A percentile compares a stretch with the other conserved stretches of the same genome.
phyloP scores from a whole-genome alignment of 352 stramenopile species.

The Pythium insidiosum region DNA sequence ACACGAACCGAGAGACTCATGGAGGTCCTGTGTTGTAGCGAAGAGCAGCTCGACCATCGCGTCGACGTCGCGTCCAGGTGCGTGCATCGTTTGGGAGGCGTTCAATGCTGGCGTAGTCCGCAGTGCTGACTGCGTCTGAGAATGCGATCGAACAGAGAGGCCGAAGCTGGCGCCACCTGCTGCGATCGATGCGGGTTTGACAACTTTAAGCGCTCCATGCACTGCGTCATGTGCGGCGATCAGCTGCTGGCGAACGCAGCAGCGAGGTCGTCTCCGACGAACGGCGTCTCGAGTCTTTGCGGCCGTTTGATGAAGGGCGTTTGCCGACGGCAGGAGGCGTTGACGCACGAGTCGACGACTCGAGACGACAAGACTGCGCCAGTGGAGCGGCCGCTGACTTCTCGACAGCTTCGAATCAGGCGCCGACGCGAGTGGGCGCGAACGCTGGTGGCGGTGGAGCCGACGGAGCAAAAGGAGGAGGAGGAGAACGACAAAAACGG shows the following conservation, averaged over 20 bases:
- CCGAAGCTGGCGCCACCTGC: slow-evolving; percentile 33
- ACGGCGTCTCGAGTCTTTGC: background rate
- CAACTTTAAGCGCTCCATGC: slow-evolving; percentile 62
- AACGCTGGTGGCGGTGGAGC: too few species aligned
- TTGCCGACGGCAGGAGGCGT: background rate
- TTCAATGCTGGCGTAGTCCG: background rate
- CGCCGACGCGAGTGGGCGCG: background rate
- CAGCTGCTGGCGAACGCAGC: slow-evolving; percentile 17
- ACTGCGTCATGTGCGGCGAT: slow-evolving; percentile 61
- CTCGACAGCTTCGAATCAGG: too few species aligned
- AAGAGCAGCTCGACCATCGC: slow-evolving; percentile 48
- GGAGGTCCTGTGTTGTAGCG: too few species aligned
- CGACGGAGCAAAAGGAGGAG: too few species aligned
- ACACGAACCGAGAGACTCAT: too few species aligned
- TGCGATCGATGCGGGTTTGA: slow-evolving; percentile 58
- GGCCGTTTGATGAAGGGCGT: background rate
- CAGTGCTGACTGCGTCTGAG: background rate
- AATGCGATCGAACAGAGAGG: slow-evolving; percentile 20
- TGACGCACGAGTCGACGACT: background rate
- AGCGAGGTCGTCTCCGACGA: background rate
- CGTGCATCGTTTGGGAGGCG: background rate
- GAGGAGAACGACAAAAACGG: too few species aligned
- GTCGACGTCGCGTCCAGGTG: slow-evolving; percentile 47
- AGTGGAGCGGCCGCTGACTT: too few species aligned
- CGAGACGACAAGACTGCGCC: background rate